Percentiles rank a stretch among this genome's conserved stretches.
phyloP scores from a whole-genome alignment of 176 grass and related monocot genomes.

The Eleusine indica region DNA sequence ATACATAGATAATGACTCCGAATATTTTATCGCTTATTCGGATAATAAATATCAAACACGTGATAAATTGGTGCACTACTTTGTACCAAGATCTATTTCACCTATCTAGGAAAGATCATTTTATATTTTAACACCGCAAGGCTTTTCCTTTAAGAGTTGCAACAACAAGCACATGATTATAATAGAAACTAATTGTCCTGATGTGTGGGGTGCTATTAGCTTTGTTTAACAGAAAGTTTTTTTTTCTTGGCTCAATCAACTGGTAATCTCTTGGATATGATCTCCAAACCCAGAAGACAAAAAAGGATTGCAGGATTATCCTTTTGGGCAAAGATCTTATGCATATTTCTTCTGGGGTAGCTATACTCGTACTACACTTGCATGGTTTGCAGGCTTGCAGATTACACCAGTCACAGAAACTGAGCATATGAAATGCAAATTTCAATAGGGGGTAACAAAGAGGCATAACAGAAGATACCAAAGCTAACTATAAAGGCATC shows the following conservation, averaged over 20 bases:
- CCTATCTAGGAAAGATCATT: background rate
- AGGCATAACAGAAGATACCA: background rate
- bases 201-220: background rate
- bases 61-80: background rate
- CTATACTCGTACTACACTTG: background rate
- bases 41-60: constrained; percentile 23
- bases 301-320: background rate
- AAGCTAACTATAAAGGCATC: background rate
- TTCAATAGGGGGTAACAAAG: background rate
- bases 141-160: background rate
- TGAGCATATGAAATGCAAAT: constrained; percentile 9
- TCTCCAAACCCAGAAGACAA: background rate
- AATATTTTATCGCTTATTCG: background rate
- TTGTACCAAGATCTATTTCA: background rate
- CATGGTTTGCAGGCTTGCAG: background rate
- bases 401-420: background rate
- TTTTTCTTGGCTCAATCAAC: background rate
- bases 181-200: background rate
- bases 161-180: background rate
- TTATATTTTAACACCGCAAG: no score
- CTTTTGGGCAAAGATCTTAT: background rate
- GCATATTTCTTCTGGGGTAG: no score
- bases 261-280: background rate
- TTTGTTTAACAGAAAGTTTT: background rate
- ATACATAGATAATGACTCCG: background rate